Evolutionary conservation across 1,284 basidiomycete genomes (phyloP).

Genomic region (Cerioporus squamosus): DNA sequence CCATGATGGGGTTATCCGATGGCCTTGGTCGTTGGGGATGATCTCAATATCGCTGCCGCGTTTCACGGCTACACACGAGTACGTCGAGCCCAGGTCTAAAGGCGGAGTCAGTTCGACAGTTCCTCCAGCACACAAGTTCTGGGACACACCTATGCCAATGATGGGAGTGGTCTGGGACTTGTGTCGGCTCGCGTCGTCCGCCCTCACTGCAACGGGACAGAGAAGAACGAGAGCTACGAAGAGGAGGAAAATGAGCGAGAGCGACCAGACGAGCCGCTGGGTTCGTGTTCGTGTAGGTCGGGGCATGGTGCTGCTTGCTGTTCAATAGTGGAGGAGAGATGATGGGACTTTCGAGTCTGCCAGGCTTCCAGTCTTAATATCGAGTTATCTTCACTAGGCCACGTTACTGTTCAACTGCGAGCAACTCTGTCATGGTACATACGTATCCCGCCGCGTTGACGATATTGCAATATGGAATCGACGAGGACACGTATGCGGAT

Average conservation of each 20-base stretch:
- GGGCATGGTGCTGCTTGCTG: conserved; percentile 4
- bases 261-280: conserved; percentile 60
- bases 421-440: not conserved
- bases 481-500: not conserved
- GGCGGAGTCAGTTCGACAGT: not conserved
- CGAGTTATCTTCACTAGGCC: not conserved
- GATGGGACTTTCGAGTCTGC: not conserved
- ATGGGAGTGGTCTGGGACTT: conserved; percentile 82
- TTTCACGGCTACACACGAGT: conserved; percentile 89
- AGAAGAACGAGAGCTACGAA: conserved; percentile 66
- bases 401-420: not conserved
- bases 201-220: conserved; percentile 54
- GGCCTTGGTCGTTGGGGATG: conserved; percentile 96
- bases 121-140: not conserved
- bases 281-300: conserved; percentile 61
- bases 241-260: conserved; percentile 67
- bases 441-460: not conserved
- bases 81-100: conserved; percentile 81
- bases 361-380: not conserved
- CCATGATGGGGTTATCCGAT: conserved; percentile 97
- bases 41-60: conserved; percentile 93
- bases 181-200: conserved; percentile 53
- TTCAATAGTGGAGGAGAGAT: not conserved
- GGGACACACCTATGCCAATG: conserved; percentile 87
- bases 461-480: not conserved